phyloP scores from a whole-genome alignment of 73 alveolate species.

The Symbiodinium pilosum region DNA sequence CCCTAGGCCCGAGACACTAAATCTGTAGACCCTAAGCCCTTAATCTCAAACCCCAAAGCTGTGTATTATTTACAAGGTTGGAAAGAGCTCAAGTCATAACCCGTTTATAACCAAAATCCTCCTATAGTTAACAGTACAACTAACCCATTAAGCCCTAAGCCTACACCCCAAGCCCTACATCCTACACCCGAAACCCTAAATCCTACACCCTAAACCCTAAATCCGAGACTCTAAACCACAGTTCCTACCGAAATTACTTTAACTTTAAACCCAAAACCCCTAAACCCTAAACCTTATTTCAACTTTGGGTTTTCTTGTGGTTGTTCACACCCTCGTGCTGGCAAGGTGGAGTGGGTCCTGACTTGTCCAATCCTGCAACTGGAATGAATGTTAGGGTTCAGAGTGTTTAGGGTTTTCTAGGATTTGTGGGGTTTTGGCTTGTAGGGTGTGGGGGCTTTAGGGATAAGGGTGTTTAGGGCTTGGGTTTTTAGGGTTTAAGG shows the following conservation, averaged over 20 bases:
- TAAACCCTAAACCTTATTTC: not conserved
- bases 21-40: too few relatives aligned
- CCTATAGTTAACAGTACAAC: too few relatives aligned
- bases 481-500: not conserved
- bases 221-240: not conserved
- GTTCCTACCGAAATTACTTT: not conserved
- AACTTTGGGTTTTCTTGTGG: not conserved
- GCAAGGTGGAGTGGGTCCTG: slow-evolving; percentile 58
- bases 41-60: too few relatives aligned
- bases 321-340: not conserved
- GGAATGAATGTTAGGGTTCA: not conserved
- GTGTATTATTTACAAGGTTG: too few relatives aligned
- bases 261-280: not conserved
- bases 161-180: not conserved
- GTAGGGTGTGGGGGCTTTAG: too few relatives aligned
- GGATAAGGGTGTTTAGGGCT: not conserved
- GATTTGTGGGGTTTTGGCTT: not conserved
- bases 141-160: not conserved
- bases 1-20: too few relatives aligned
- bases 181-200: not conserved
- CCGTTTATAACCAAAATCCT: too few relatives aligned
- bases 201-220: not conserved
- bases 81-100: too few relatives aligned
- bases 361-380: slow-evolving; percentile 86
- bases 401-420: not conserved